Base-by-base conservation (phyloP, 2,329 filamentous ascomycete genomes). In the Exserohilum turcica region DNA sequence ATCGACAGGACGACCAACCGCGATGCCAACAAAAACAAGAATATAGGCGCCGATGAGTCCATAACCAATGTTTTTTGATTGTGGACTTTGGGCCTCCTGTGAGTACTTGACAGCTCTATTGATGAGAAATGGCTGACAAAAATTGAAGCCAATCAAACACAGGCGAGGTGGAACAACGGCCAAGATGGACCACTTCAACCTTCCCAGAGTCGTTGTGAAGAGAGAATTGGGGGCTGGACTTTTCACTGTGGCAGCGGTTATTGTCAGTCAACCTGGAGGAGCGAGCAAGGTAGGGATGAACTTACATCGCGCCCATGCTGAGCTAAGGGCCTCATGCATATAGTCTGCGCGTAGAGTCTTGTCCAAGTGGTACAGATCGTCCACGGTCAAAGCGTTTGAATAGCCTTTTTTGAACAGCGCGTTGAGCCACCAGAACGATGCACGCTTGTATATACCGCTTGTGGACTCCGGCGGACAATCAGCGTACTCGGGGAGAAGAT, bases 361-460 rank as follows among this genome's bases (percentile, higher is more conserved):
- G 52, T 82, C 80, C 29, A 82, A 64, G 0, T 67, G 55, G 55
- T 67, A 78, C 3, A 82, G 70, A 50, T 81, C 79, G 6, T 78
- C 75, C 0, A 82, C 68, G 0, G 65, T 59, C 12, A 83, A 58
- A 3, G 73, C 56, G 6, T 74, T 78, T 4, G 67, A 75, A 67
- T 77, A 83, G 0, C 82, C 82, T 13, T 71, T 67, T 21, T 74
- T 74, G 36, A 86, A 79, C 6, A 86, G 64, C 2, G 76, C 74
- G 52, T 80, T 83, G 43, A 84, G 66, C 82, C 82, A 85, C 73
- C 76, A 79, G 61, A 84, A 84, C 10, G 82, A 67, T 0, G 68
- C 70, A 37, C 74, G 72, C 54, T 74, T 82, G 57, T 79, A 79
- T n/a, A 82, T 70, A 3, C 81, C 77, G 40, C 78, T 80, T 2